Evolutionary conservation across 495 filamentous ascomycete species (phyloP), one percentile per base, ranked within the genome.

Genomic region (Aspergillus heteromorphus): DNA sequence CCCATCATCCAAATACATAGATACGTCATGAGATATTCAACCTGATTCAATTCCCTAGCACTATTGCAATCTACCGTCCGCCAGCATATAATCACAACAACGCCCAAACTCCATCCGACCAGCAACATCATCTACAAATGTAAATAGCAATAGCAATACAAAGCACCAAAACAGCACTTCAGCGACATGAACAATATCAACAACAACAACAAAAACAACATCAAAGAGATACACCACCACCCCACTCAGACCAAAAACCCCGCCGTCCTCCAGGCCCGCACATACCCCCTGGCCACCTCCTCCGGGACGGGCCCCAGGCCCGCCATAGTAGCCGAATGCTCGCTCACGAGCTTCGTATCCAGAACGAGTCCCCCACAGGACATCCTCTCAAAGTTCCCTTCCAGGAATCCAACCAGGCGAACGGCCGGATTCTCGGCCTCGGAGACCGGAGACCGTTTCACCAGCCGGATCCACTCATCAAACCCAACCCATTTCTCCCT

Each of bases 281-380:
- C 62, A 54, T 73, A 79, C 45, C 63, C 67, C 56, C 63, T 60
- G 6, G 61, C 68, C 20, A 76, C 53, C 14, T 73, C 70, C 6
- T 60, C 65, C 40, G 65, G 66, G 8, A 81, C 75, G 1, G 74
- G 74, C 0, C 68, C 67, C 0, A 65, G 56, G 2, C 18, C 51
- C 0, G 49, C 31, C 30, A 80, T 49, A 0, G 73, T 75, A 31
- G 55, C 14, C 1, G 77, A 81, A 59, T 81, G 76, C 57, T 79
- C 73, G 0, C 48, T 25, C 6, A 64, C 59, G 34, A 71, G 70
- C 14, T 45, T 54, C 0, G 70, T 70, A 19, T 75, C 75, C 42
- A 83, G 51, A 0, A 81, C n/a, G 1, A 83, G 59, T 0, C 75
- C 78, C 5, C 79, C 79, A 45, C 80, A 82, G 0, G 73, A 72